Evolutionary conservation across 257 asterid genomes (phyloP), one percentile per base, ranked within the genome.

Genomic region (Salvia splendens): DNA sequence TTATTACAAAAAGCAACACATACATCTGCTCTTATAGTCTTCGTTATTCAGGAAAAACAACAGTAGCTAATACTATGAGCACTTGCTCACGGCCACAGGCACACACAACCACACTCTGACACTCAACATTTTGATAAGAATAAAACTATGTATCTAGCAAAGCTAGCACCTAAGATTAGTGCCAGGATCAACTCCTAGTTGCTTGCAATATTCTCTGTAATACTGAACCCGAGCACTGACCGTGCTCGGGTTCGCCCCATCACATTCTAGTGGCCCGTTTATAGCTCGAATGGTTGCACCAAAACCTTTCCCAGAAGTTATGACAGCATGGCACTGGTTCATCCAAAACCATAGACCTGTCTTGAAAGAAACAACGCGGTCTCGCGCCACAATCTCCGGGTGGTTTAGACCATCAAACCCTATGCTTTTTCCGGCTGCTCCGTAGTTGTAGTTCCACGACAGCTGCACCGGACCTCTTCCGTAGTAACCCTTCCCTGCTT

Each of bases 261-360:
- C 36, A 35, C 78, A 79, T 50, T 71, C 78, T 8, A 0, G 12
- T 0, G 50, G 68, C 7, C 78, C 73, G 46, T 75, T 75, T 20
- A 79, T 67, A 8, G 83, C 73, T 4, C 83, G 80, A 42, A 75
- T 79, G 0, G 83, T 75, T 1, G 62, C 80, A 28, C 80, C 80
- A 17, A 79, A 79, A 4, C 80, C 80, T 56, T 30, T 61, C 0
- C 78, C 78, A 2, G 78, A 79, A 52, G 36, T 46, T 9, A 79
- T 71, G 1, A 59, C 33, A 40, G 7, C 2, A 40, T 79, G 83
- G n/a, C 80, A 75, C 12, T 46, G 7, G 11, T 62, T 62, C 83
- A 79, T 75, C 83, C 83, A 79, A n/a, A 45, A 79, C 83, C 80
- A 78, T 4, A 78, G 8, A 32, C 74, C 79, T 0, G 79, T 61